Evolutionary conservation across 306 rosid genomes (phyloP).

Genomic region (Lathyrus oleraceus): DNA sequence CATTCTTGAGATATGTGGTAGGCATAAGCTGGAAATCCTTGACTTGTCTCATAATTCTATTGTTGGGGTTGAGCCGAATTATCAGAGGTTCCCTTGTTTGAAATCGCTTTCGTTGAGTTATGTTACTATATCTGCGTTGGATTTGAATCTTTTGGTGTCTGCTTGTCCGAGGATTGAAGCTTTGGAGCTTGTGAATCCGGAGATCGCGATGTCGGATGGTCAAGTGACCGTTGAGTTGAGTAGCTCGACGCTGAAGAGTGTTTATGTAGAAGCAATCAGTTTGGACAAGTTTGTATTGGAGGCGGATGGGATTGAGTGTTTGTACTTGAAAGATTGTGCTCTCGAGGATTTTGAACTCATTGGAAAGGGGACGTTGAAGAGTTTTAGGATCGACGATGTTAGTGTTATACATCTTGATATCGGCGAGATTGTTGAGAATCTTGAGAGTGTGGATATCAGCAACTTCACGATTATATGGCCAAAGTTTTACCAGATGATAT

Average conservation of each 20-base stretch:
- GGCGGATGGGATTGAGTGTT: conserved; percentile 49
- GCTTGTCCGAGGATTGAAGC: conserved; percentile 62
- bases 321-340: conserved; percentile 53
- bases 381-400: conserved; percentile 54
- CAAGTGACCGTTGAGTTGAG: conserved; percentile 59
- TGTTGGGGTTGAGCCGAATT: conserved; percentile 67
- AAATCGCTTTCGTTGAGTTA: conserved; percentile 63
- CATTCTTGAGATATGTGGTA: conserved; percentile 71
- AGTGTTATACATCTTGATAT: conserved; percentile 58
- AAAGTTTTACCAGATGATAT: conserved; percentile 52
- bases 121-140: conserved; percentile 68
- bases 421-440: conserved; percentile 48
- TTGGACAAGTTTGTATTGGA: conserved; percentile 63
- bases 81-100: conserved; percentile 74
- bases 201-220: conserved; percentile 70
- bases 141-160: conserved; percentile 69
- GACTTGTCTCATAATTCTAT: conserved; percentile 63
- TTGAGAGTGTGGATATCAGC: conserved; percentile 54
- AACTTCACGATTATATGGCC: conserved; percentile 55
- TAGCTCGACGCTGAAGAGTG: conserved; percentile 63
- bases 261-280: conserved; percentile 62
- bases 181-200: conserved; percentile 63
- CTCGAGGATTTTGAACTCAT: conserved; percentile 53
- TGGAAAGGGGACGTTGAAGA: conserved; percentile 52
- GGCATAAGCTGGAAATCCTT: conserved; percentile 63